Evolutionary conservation across 2,329 filamentous ascomycete genomes (phyloP), one percentile per base, ranked within the genome.

Genomic region (Dactylonectria macrodidyma): DNA sequence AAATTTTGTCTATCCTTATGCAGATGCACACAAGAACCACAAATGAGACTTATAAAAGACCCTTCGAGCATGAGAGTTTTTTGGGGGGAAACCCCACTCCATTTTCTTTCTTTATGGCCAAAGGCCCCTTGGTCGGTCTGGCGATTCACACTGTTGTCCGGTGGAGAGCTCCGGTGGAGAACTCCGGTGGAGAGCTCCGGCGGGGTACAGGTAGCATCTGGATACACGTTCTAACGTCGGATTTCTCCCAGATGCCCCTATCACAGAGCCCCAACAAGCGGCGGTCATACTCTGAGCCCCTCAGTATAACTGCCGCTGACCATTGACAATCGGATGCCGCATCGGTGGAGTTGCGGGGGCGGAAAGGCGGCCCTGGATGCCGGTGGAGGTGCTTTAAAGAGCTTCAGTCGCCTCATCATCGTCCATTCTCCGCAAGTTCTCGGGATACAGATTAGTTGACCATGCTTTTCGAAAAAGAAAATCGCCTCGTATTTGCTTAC

Each of bases 401-500:
- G 7, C 14, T 11, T 44, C 22, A 1, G n/a, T 34, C 11, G 24
- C n/a, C 46, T 22, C n/a, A 36, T n/a, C 22, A 7, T 38, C 33
- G 12, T 34, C n/a, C 8, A 52, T 52, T 54, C 51, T 30, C 51
- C 51, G 30, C 51, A 57, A 30, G 22, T n/a, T 6, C 19, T 33
- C 36, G 22, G 14, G 22, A 2, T n/a, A 57, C 16, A 41, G n/a
- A 9, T 44, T 30, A 19, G 12, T 51, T 33, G 1, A 51, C 30
- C 8, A 66, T 66, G 63, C 63, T 66, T 16, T 54, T 47, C 54
- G 34, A 59, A 44, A 34, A 63, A 8, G 47, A 58, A 5, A 66
- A 66, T 5, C 64, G 59, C 8, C 64, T 66, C 30, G 55, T 66
- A 4, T 66, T 54, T 41, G 38, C 64, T 47, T 83, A 76, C 65